Conservation (phyloP, 2,329 filamentous ascomycete species). For the Alternaria brassicicola region DNA sequence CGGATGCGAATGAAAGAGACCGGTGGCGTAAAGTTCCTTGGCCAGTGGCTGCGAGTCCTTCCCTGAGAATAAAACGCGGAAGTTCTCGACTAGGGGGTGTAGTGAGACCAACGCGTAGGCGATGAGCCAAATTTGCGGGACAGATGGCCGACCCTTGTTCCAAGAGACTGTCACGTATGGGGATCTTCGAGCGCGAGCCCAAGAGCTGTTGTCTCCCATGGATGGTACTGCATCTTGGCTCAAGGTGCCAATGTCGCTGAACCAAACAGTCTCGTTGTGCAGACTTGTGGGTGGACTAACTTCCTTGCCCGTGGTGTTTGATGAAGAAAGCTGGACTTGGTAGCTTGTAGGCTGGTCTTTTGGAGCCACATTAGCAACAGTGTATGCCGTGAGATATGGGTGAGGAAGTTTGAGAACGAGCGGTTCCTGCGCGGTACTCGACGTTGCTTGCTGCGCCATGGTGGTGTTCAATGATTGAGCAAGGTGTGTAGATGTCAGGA, state of each 20-base stretch:
- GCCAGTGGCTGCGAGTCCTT: slow-evolving; percentile 45
- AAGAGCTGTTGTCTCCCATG: slow-evolving; percentile 46
- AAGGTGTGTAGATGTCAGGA: slow-evolving; percentile 1
- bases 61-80: slow-evolving; percentile 52
- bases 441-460: slow-evolving; percentile 31
- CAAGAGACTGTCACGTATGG: slow-evolving; percentile 53
- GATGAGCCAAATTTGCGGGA: slow-evolving; percentile 57
- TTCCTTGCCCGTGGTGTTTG: slow-evolving; percentile 25
- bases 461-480: not conserved
- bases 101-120: slow-evolving; percentile 54
- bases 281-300: slow-evolving; percentile 32
- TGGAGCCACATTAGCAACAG: slow-evolving; percentile 32
- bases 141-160: slow-evolving; percentile 48
- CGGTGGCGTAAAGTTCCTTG: slow-evolving; percentile 50
- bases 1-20: slow-evolving; percentile 54
- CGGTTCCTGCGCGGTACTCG: slow-evolving; percentile 21
- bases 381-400: slow-evolving; percentile 47
- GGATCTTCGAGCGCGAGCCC: slow-evolving; percentile 55
- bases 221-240: slow-evolving; percentile 31
- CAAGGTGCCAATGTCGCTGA: slow-evolving; percentile 39
- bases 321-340: slow-evolving; percentile 29
- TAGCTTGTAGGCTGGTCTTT: slow-evolving; percentile 27
- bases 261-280: slow-evolving; percentile 37
- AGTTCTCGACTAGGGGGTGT: slow-evolving; percentile 53
- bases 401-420: slow-evolving; percentile 46